These are phyloP conservation scores for Colletotrichum lentis DNA, from an alignment of 2,329 filamentous ascomycete species.

Conservation along the genomic window DNA sequence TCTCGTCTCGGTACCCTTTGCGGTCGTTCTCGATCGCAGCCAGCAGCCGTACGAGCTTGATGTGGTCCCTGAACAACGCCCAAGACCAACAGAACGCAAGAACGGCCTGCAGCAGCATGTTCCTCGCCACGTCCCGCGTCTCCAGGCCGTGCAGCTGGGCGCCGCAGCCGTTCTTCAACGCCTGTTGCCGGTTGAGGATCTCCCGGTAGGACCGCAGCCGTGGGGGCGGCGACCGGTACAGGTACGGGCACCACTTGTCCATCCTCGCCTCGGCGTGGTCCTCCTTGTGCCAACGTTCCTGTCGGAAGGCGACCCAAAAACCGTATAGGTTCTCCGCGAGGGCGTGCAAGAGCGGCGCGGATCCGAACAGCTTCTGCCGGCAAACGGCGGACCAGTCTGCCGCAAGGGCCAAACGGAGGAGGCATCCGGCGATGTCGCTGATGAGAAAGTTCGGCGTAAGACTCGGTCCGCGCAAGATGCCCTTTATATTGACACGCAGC, in stretches of 20 bases:
- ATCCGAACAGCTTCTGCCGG: slow-evolving; percentile 6
- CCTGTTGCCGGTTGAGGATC: slow-evolving; percentile 37
- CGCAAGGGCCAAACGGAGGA: slow-evolving; percentile 8
- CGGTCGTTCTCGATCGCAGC: slow-evolving; percentile 11
- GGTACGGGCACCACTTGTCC: slow-evolving; percentile 20
- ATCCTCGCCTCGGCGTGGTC: slow-evolving; percentile 13
- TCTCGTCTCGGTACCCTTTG: neutral
- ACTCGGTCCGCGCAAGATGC: slow-evolving; percentile 6
- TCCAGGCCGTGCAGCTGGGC: slow-evolving; percentile 19
- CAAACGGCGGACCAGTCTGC: slow-evolving; percentile 21
- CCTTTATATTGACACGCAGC: slow-evolving; percentile 13
- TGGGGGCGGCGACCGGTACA: slow-evolving; percentile 14
- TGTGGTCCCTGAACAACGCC: slow-evolving; percentile 22
- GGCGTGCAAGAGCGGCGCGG: neutral
- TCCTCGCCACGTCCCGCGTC: slow-evolving; percentile 19
- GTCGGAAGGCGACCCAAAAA: slow-evolving; percentile 19
- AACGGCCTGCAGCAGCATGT: slow-evolving; percentile 27
- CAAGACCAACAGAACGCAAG: slow-evolving; percentile 31
- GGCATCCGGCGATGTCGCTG: slow-evolving; percentile 23
- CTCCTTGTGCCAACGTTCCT: slow-evolving; percentile 30
- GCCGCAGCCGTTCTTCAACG: slow-evolving; percentile 29
- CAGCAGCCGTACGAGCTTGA: slow-evolving; percentile 19
- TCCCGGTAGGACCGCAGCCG: slow-evolving; percentile 35
- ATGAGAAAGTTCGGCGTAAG: slow-evolving; percentile 10
- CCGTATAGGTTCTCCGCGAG: neutral